Conservation (phyloP, 2,329 filamentous ascomycete species). For the Fusarium cyanostomum region DNA sequence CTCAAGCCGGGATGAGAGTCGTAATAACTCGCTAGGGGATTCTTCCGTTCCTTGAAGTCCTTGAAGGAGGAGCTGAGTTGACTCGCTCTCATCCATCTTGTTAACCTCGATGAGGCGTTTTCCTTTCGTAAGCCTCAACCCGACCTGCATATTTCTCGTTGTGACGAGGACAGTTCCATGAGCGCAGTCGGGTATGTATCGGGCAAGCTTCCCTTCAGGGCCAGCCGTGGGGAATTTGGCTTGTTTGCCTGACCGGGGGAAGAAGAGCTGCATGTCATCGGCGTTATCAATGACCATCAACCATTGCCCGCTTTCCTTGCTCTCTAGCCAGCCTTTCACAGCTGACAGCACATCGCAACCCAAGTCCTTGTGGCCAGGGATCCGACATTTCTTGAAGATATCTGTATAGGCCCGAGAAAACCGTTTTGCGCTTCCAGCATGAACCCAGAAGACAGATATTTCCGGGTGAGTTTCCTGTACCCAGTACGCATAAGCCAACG, state of each 20-base stretch:
- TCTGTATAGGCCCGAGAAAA: constrained; percentile 46
- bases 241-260: fast-evolving
- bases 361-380: constrained; percentile 40
- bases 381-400: constrained; percentile 45
- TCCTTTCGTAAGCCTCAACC: constrained; percentile 36
- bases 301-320: constrained; percentile 6
- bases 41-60: constrained; percentile 19
- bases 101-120: constrained; percentile 37
- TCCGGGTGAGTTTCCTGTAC: not conserved
- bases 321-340: constrained; percentile 46
- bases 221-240: fast-evolving
- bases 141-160: constrained; percentile 48
- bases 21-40: not conserved
- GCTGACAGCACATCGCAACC: constrained; percentile 36
- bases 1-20: constrained; percentile 42
- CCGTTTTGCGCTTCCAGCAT: constrained; percentile 43
- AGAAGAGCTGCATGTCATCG: constrained; percentile 33
- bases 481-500: constrained; percentile 31
- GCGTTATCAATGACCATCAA: constrained; percentile 36
- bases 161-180: constrained; percentile 48
- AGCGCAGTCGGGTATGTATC: constrained; percentile 42
- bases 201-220: fast-evolving
- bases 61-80: constrained; percentile 35
- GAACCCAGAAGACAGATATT: constrained; percentile 48
- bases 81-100: constrained; percentile 43